phyloP scores from a whole-genome alignment of 179 eudicot species.

The Patellifolia procumbens region DNA sequence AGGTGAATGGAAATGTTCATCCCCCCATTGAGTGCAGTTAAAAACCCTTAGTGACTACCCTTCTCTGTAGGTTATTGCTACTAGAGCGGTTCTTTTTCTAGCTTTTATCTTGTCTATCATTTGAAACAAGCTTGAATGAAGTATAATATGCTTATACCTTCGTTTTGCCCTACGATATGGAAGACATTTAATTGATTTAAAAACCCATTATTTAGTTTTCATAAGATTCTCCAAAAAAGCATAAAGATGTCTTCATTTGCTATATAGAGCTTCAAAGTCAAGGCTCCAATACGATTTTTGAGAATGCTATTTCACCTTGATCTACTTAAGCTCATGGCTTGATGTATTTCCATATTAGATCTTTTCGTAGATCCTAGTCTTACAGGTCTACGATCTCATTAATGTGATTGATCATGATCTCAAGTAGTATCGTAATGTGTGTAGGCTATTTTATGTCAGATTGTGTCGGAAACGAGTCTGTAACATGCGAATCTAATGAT shows the following conservation, averaged over 20 bases:
- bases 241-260: not conserved
- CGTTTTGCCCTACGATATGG: not conserved
- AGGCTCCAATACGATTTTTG: not conserved
- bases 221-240: not conserved
- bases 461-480: no score
- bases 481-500: no score
- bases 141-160: not conserved
- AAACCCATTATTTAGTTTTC: not conserved
- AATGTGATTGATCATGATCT: no score
- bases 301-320: not conserved
- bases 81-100: not conserved
- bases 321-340: not conserved
- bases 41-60: not conserved
- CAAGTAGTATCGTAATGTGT: no score
- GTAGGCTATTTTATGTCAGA: no score
- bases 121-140: not conserved
- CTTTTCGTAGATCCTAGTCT: not conserved
- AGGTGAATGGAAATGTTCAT: not conserved
- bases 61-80: not conserved
- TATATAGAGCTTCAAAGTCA: not conserved
- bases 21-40: not conserved
- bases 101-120: not conserved
- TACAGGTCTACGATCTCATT: no score
- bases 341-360: not conserved
- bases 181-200: not conserved